These are phyloP conservation scores for Alternaria tenuissima DNA, from an alignment of 2,329 filamentous ascomycete genomes.

Conservation along the genomic window DNA sequence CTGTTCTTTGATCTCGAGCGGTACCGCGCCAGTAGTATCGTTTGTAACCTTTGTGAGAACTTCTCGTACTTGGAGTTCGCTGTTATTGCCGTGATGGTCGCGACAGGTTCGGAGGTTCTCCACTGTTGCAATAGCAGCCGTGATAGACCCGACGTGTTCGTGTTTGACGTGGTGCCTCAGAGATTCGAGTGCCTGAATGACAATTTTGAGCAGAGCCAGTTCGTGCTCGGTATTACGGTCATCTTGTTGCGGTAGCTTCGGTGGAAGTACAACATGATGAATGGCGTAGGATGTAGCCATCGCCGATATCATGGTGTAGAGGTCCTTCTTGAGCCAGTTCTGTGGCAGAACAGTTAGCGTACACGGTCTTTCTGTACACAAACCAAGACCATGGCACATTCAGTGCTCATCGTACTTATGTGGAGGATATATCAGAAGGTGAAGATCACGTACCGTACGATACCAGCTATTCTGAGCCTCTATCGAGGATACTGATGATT, in stretches of 20 bases:
- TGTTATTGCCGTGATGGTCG: slow-evolving; percentile 20
- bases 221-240: slow-evolving; percentile 32
- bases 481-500: neutral
- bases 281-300: slow-evolving; percentile 18
- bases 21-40: slow-evolving; percentile 26
- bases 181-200: slow-evolving; percentile 19
- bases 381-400: neutral
- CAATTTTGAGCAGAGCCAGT: slow-evolving; percentile 19
- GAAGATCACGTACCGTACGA: neutral
- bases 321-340: neutral
- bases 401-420: neutral
- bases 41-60: slow-evolving; percentile 26
- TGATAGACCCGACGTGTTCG: slow-evolving; percentile 10
- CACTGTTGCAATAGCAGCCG: slow-evolving; percentile 20
- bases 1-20: slow-evolving; percentile 55
- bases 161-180: slow-evolving; percentile 11
- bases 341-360: neutral
- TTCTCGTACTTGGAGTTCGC: slow-evolving; percentile 15
- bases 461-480: neutral
- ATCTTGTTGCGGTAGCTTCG: slow-evolving; percentile 54
- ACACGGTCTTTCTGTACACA: neutral
- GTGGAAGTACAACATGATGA: slow-evolving; percentile 60
- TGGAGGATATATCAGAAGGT: neutral
- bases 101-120: slow-evolving; percentile 22
- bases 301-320: slow-evolving; percentile 10